Evolutionary conservation across 257 asterid species (phyloP), one percentile per base, ranked within the genome.

Genomic region (Capsicum rhomboideum): DNA sequence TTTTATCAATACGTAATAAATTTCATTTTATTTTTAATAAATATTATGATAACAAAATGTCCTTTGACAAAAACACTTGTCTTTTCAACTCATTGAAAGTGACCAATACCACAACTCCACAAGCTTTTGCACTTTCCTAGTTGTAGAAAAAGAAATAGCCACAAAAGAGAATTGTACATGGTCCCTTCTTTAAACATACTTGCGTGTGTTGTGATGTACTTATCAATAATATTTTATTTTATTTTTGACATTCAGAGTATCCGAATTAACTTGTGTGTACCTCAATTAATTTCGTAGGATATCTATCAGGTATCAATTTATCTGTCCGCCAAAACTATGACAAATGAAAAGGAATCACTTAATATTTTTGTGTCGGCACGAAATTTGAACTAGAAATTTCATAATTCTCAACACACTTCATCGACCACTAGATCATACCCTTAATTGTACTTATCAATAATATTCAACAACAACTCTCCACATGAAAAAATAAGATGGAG

Each of bases 201-300:
- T 34, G 49, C 31, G 46, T 68, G 50, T 68, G 17, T 34, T 34
- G 78, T 68, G 78, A 68, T 34, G 52, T 34, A 31, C 49, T 67
- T 67, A 8, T 31, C 46, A 61, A 61, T 12, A 61, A 61, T 59
- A 26, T 26, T 61, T 61, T 61, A 26, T 61, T 11, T 61, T 26
- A 61, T 28, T 64, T 64, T 61, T 61, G 10, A 12, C 11, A 12
- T 23, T 61, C 28, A 8, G 0, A 1, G 8, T 26, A 18, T 61
- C 12, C 2, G 16, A 0, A 6, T 26, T 20, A 61, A 0, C 2
- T 26, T 61, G 2, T 0, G 0, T 2, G 1, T 9, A 26, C 0
- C 8, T 26, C 2, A 1, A 59, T 10, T 59, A 59, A 59, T 10
- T 59, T 21, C 21, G 21, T 0, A 0, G 4, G 3, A 21, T 11